phyloP scores from a whole-genome alignment of 129 eudicot genomes.

The Flaveria bidentis region DNA sequence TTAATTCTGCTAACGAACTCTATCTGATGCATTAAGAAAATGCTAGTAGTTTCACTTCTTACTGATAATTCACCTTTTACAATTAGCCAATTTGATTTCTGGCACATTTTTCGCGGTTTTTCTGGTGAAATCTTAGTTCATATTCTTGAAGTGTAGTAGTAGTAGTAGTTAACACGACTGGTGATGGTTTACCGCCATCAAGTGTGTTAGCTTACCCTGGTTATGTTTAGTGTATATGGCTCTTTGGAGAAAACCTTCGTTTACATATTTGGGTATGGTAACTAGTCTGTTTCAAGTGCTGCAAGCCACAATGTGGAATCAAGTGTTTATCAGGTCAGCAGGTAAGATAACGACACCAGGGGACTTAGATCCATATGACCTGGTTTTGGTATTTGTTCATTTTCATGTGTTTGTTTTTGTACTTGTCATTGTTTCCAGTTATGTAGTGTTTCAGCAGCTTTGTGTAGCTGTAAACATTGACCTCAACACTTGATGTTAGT shows the following conservation, averaged over 20 bases:
- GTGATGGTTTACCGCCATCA: background rate
- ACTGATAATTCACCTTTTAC: too few relatives aligned
- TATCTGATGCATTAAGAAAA: constrained; percentile 1
- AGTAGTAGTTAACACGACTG: background rate
- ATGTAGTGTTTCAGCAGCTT: background rate
- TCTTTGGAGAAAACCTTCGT: background rate
- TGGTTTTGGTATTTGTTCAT: background rate
- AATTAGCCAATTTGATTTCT: background rate
- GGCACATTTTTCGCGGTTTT: background rate
- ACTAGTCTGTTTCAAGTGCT: constrained; percentile 21
- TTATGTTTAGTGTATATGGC: background rate
- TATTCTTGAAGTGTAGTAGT: background rate
- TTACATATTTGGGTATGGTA: background rate
- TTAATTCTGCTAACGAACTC: background rate
- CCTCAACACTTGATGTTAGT: too few relatives aligned
- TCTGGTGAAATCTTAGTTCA: background rate
- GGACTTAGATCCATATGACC: constrained; percentile 14
- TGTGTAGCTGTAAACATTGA: too few relatives aligned
- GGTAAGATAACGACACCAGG: constrained; percentile 1
- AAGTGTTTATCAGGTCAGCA: constrained; percentile 24
- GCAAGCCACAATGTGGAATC: constrained; percentile 24
- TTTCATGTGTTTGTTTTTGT: background rate
- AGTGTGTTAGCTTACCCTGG: background rate
- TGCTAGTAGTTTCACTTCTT: background rate
- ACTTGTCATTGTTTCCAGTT: background rate